Evolutionary conservation across 2,329 filamentous ascomycete genomes (phyloP), one percentile per base, ranked within the genome.

Genomic region (Didymella keratinophila): DNA sequence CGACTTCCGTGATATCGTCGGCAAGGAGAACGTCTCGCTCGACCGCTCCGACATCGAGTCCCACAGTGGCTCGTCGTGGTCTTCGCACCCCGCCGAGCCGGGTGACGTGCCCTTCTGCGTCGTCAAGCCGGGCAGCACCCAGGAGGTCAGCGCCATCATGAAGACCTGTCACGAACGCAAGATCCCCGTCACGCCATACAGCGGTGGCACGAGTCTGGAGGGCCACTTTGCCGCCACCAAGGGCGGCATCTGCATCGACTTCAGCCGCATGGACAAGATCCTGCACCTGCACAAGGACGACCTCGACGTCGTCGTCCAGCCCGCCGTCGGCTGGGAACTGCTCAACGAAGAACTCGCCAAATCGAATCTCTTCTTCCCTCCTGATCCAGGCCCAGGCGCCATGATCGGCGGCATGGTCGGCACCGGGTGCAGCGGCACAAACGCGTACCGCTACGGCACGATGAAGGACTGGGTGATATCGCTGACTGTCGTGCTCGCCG

Each of bases 381-480:
- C 92, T 0, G 93, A 97, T 76, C 93, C 93, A 18, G 93, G 93
- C 52, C 93, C 93, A 51, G 92, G 93, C 18, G 93, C 93, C 61
- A 92, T 92, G 88, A 97, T 97, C 68, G 93, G 93, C 56, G 93
- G 93, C 54, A 93, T 93, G 90, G 86, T 93, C 32, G 90, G 89
- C 21, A 93, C 90, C 1, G 89, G 88, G 52, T 91, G 89, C 76
- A 87, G 76, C 16, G 93, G 93, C 58, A 97, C 93, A 14, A 97
- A 97, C 75, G 89, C 93, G 16, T 96, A 96, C 80, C 85, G 93
- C 57, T 97, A 96, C 76, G 93, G 93, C 62, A 97, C 93, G 2
- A 97, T 97, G 92, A 88, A 91, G 62, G 93, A 97, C 74, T 97
- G 93, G 93, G 93, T 97, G 12, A 80, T 96, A 21, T 90, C 86